Percentiles rank a stretch among this genome's conserved stretches.
phyloP scores from a whole-genome alignment of 2,329 filamentous ascomycete species.

The Simplicillium sp. region DNA sequence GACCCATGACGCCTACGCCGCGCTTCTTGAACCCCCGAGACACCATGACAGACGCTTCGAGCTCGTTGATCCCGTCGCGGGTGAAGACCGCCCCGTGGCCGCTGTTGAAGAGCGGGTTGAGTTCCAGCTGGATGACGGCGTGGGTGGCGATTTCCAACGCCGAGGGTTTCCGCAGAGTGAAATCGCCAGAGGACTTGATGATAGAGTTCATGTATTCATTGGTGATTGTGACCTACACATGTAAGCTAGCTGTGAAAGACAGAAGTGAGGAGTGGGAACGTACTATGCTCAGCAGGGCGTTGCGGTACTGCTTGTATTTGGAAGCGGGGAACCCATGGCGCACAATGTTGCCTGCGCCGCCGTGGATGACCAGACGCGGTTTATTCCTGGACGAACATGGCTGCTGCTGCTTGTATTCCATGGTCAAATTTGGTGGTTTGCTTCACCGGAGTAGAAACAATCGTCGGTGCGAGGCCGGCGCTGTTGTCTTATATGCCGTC shows the following conservation, averaged over 20 bases:
- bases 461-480: no score
- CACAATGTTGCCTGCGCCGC: conserved; percentile 62
- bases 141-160: conserved; percentile 67
- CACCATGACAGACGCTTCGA: conserved; percentile 84
- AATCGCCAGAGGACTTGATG: conserved; percentile 1
- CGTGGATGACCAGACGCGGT: conserved; percentile 57
- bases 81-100: conserved; percentile 83
- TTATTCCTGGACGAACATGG: conserved; percentile 19
- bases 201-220: conserved; percentile 35
- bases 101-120: conserved; percentile 76
- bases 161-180: conserved; percentile 25
- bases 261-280: conserved; percentile 6
- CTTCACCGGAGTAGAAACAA: not conserved
- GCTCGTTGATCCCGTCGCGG: conserved; percentile 69
- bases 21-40: conserved; percentile 63
- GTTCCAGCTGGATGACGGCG: conserved; percentile 67
- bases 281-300: conserved; percentile 54
- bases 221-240: conserved; percentile 30
- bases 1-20: conserved; percentile 65
- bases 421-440: conserved; percentile 11
- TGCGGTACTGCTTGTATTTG: conserved; percentile 48
- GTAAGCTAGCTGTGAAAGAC: not conserved
- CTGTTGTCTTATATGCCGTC: no score
- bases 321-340: conserved; percentile 48
- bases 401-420: conserved; percentile 28